These are phyloP conservation scores for Schwanniomyces yamadae DNA, from an alignment of 805 yeast species.

Conservation along the genomic window DNA sequence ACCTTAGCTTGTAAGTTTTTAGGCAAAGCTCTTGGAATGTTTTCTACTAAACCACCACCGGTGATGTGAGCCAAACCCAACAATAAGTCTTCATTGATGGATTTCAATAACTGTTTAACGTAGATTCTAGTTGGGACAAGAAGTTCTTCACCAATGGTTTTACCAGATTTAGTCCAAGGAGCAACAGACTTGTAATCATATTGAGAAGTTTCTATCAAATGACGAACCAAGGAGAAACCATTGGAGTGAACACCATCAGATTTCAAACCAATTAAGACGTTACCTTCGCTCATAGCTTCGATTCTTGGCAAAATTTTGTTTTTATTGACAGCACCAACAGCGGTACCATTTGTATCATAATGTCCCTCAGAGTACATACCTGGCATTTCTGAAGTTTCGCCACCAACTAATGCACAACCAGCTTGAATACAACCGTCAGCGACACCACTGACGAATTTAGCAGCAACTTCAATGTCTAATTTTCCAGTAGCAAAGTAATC, in stretches of 20 bases:
- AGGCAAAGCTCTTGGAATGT: constrained; percentile 94
- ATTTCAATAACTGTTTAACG: constrained; percentile 83
- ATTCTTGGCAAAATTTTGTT: constrained; percentile 69
- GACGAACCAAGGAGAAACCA: constrained; percentile 93
- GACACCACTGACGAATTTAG: constrained; percentile 89
- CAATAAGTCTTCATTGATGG: constrained; percentile 63
- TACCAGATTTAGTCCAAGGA: constrained; percentile 72
- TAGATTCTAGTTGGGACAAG: constrained; percentile 91
- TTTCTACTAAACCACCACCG: constrained; percentile 97
- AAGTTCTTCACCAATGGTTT: constrained; percentile 81
- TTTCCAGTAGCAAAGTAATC: constrained; percentile 97
- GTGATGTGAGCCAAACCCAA: constrained; percentile 96
- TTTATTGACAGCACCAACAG: constrained; percentile 92
- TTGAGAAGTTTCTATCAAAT: constrained; percentile 75
- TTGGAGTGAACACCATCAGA: constrained; percentile 96
- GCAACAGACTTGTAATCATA: constrained; percentile 69
- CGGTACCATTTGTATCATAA: constrained; percentile 97
- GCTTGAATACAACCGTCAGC: constrained; percentile 94
- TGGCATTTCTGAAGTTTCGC: constrained; percentile 99
- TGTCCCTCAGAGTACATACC: constrained; percentile 96
- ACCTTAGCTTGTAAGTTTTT: constrained; percentile 72
- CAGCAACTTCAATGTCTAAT: constrained; percentile 78
- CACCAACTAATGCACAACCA: constrained; percentile 98
- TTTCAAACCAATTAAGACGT: constrained; percentile 79
- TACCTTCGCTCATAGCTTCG: constrained; percentile 69